Base-by-base conservation (phyloP, 2,329 filamentous ascomycete genomes). In the Zarea fungicola region DNA sequence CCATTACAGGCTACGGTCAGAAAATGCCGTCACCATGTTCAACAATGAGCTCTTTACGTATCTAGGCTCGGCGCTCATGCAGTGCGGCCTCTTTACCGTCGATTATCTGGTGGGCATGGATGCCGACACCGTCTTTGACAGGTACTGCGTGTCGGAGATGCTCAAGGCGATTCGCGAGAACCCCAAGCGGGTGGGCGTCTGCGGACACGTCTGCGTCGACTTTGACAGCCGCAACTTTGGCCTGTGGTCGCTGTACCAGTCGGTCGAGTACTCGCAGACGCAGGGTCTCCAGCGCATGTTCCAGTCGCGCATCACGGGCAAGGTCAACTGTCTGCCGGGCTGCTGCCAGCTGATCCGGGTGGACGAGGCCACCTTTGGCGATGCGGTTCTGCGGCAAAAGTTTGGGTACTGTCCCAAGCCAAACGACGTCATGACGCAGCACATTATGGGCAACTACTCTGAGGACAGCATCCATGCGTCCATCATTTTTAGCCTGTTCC, bases 301-400 rank as follows among this genome's bases (percentile, higher is more conserved):
- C 54, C 73, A 76, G 56, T 74, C 71, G 8, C 65, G 71, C 29
- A 66, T 72, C 39, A 76, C 73, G 0, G 70, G 72, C 49, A 75
- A 75, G 47, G 73, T 75, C 40, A 74, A 72, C 31, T 75, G 71
- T 52, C 63, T 74, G 2, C 71, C 72, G 0, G 72, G 73, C 5
- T 75, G 73, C 41, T 76, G 73, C 50, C 73, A 76, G 55, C 64
- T 76, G 14, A 71, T 76, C 43, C 71, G 69, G 11, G 67, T 76
- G 11, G 71, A 73, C 43, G 72, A 75, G 52, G 68, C 71, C 10
- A 76, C 74, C 0, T 74, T 72, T 55, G 71, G 72, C 2, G 71
- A 75, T 51, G 61, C 62, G 14, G 68, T 75, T 5, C 69, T 75
- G 26, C 62, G 72, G 4, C 62, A 74, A 40, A 65, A 67, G 1